Base-by-base conservation (phyloP, 75 land plant genomes). In the Picea sitchensis region DNA sequence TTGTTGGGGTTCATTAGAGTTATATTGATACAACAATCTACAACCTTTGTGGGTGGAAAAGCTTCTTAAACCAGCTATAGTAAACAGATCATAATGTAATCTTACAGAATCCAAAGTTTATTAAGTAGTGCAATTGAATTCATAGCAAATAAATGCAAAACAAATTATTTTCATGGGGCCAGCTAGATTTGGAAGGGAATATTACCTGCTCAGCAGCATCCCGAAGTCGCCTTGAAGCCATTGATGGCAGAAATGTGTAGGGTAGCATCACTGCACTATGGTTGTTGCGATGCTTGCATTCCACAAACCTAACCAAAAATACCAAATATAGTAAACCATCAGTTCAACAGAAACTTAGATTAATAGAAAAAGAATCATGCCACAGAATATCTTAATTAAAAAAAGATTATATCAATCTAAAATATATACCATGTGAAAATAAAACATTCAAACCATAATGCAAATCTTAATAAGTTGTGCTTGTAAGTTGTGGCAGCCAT, bases 281-380 rank as follows among this genome's bases (percentile, higher is more conserved):
- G 75, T 95, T 92, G 60, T 87, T 90, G 78, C 98, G 83, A 73
- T 94, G 92, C 85, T 89, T 93, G 87, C 98, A 95, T 73, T 95
- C 98, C 82, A 85, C 83, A 84, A 95, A 95, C 98, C 98, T 95
- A 86, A 21, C 32, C 58, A 77, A 44, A 65, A 65, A 65, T 61
- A 41, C 23, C 23, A 65, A 26, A 14, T 20, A 44, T 44, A 44
- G 51, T n/a, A n/a, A 51, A 44, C 0, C 26, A 0, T 71, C 74
- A 44, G 54, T 71, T 41, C 74, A 44, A 20, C 17, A 20, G 23
- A 36, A 44, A 71, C 20, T 44, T 71, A 56, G 26, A 44, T 41
- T n/a, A 20, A 71, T 44, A 71, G 11, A 71, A 36, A 41, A 71
- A n/a, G 32, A 71, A 44, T 44, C 13, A 44, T 71, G n/a, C 54